Conservation (phyloP, 495 filamentous ascomycete genomes). For the Rhizodiscina lignyota region DNA sequence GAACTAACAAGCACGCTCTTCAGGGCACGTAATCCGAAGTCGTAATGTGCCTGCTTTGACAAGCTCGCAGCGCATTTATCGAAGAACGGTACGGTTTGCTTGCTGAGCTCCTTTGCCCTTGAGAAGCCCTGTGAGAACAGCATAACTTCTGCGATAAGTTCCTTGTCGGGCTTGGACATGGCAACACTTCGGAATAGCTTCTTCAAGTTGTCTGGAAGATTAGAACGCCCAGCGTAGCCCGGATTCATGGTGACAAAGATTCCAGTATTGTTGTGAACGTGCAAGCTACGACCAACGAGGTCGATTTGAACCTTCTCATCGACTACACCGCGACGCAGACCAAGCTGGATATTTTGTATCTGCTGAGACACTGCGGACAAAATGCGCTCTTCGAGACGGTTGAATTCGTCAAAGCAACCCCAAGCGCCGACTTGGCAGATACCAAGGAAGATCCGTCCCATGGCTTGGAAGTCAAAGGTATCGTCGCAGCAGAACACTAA, state of each 20-base stretch:
- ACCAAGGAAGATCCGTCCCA: slow-evolving; percentile 98
- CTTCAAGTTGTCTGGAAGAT: slow-evolving; percentile 95
- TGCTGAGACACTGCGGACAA: slow-evolving; percentile 96
- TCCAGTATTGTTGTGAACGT: slow-evolving; percentile 79
- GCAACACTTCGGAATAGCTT: slow-evolving; percentile 98
- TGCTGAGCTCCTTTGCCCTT: slow-evolving; percentile 80
- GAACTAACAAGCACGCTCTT: slow-evolving; percentile 98
- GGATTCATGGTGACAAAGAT: slow-evolving; percentile 99
- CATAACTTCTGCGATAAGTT: slow-evolving; percentile 98
- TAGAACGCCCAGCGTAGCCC: slow-evolving; percentile 93
- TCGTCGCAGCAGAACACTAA: slow-evolving; percentile 98
- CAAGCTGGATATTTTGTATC: slow-evolving; percentile 96
- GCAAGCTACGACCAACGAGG: slow-evolving; percentile 72
- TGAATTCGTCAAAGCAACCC: slow-evolving; percentile 99
- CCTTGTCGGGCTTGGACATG: slow-evolving; percentile 99
- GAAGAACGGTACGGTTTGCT: slow-evolving; percentile 94
- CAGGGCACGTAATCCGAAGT: slow-evolving; percentile 91
- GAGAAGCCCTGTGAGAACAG: slow-evolving; percentile 98
- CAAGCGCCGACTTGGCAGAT: slow-evolving; percentile 98
- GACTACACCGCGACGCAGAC: slow-evolving; percentile 61
- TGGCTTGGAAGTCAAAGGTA: slow-evolving; percentile 98
- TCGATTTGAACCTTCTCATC: slow-evolving; percentile 80
- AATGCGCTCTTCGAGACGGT: slow-evolving; percentile 92
- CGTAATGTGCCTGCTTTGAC: slow-evolving; percentile 96
- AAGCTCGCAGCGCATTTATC: slow-evolving; percentile 65